phyloP scores from a whole-genome alignment of 2,329 filamentous ascomycete genomes.

The Ophiostoma perfectum region DNA sequence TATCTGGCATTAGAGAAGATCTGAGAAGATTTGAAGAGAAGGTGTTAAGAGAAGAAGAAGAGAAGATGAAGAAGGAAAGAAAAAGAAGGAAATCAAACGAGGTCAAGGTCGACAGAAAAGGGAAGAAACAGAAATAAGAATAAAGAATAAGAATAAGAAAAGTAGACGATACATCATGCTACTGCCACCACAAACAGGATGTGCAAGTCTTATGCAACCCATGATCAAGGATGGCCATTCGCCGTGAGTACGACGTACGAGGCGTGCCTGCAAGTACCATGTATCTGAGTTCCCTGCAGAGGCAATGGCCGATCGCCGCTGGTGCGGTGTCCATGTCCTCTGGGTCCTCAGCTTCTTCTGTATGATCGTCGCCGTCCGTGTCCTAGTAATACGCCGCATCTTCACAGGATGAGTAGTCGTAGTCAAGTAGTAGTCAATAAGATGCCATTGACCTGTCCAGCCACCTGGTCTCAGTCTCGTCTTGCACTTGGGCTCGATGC shows the following conservation, averaged over 20 bases:
- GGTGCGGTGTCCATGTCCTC: not conserved
- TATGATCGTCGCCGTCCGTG: too few relatives aligned
- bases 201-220: conserved; percentile 4
- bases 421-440: too few relatives aligned
- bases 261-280: not conserved
- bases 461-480: too few relatives aligned
- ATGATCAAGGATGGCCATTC: not conserved
- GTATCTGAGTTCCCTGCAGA: not conserved
- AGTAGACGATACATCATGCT: not conserved
- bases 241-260: not conserved
- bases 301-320: not conserved
- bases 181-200: not conserved
- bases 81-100: too few relatives aligned
- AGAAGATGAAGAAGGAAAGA: not conserved
- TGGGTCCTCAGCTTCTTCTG: too few relatives aligned
- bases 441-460: too few relatives aligned
- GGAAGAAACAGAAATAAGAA: not conserved
- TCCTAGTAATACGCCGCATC: too few relatives aligned
- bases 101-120: too few relatives aligned
- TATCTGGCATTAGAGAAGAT: too few relatives aligned
- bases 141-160: not conserved
- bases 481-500: too few relatives aligned
- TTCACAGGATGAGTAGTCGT: too few relatives aligned
- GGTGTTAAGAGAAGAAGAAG: not conserved
- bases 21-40: too few relatives aligned